Base-by-base conservation (phyloP, 768 basidiomycete species). In the Russula sp. region DNA sequence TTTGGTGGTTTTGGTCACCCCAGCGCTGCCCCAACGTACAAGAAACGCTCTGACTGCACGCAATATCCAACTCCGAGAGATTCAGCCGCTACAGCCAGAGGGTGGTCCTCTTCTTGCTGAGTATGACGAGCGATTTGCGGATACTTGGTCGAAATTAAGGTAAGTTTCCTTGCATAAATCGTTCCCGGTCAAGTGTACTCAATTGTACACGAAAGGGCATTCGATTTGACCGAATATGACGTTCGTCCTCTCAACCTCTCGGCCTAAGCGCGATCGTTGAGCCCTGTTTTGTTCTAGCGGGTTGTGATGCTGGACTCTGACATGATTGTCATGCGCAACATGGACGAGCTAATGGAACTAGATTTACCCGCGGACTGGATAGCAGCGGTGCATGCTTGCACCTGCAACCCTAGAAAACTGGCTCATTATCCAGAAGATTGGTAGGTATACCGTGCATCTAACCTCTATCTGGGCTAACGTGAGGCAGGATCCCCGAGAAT, bases 341-440 rank as follows among this genome's bases (percentile, higher is more conserved):
- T 96, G 86, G 94, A 96, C 73, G 83, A 87, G 48, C 73, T 90
- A 56, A 74, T 82, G 72, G 74, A 79, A 32, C 60, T 83, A 18
- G 69, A 75, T 35, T 75, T 96, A 5, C 79, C 78, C 2, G 61
- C 72, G 20, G 90, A 85, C 64, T 84, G 86, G 73, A 94, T 98
- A 60, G 94, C 92, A 6, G 94, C 93, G 0, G 81, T 78, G 0
- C 95, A 96, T 66, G 94, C 85, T 14, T 99, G 96, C 70, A 86
- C 93, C 4, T 99, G 96, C 76, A 99, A 99, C 73, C 96, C 95
- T 7, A 82, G 85, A 42, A 87, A 84, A 70, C 71, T 96, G 20
- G 63, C 78, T 2, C 91, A 95, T 72, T 99, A 99, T 74, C 96
- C 96, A 8, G 68, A 73, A 4, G 93, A 97, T 70, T 99, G 96